Base-by-base conservation (phyloP, 805 yeast species). In the Candida endomychidarum region DNA sequence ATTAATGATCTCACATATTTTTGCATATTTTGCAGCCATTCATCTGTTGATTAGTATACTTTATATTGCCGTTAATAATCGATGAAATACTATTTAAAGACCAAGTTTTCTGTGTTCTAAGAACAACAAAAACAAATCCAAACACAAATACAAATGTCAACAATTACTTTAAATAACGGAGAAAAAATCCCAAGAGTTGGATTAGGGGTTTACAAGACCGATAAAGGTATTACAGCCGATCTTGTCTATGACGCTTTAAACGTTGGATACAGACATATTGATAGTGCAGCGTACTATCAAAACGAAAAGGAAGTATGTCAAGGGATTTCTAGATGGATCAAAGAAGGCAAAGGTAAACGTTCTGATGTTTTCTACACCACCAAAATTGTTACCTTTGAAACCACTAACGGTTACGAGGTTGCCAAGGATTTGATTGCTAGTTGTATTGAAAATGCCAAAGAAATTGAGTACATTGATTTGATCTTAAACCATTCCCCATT, bases 191-290 rank as follows among this genome's bases (percentile, higher is more conserved):
- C 22, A 20, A 20, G 8, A 20, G 5, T 20, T 7, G 27, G n/a
- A 2, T 34, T 45, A 10, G 49, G 49, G n/a, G 43, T 45, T 12
- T 45, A 31, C 22, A 22, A 34, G 18, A 41, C 48, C 5, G 41
- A 42, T n/a, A 5, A 18, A 7, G 14, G 27, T 9, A 25, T 18
- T 11, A 37, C 41, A 7, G 17, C 15, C 8, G 17, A 21, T 8
- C 19, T 39, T 14, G 34, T 41, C 6, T 30, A 30, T 12, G 38
- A 68, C 20, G 93, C 90, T 1, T 68, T 86, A 43, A 60, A 69
- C 22, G 63, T 58, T 11, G 95, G 95, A 0, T 86, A 83, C 57
- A 74, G 93, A 49, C 91, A 82, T 52, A 64, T 86, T 43, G 93
- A 86, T 54, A 67, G 82, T 14, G 96, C 95, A 5, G 78, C 72